These are phyloP conservation scores for Venturia asperata DNA, from an alignment of 2,329 filamentous ascomycete species.

Conservation along the genomic window DNA sequence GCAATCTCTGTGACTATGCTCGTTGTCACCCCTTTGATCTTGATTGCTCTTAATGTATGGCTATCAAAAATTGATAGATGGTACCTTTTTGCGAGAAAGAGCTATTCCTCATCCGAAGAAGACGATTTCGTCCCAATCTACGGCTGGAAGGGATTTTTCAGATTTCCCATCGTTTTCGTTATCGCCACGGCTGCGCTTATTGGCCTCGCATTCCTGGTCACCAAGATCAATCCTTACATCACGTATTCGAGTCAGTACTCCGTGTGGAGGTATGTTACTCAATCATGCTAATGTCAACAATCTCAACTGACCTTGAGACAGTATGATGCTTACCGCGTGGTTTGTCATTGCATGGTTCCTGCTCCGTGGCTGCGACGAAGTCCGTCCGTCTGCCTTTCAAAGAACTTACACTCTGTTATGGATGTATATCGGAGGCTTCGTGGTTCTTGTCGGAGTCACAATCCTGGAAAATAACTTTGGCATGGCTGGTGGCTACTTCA, in stretches of 20 bases:
- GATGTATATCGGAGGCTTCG: slow-evolving; percentile 72
- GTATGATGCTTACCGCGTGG: slow-evolving; percentile 77
- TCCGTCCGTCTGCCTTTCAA: slow-evolving; percentile 79
- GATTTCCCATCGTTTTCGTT: slow-evolving; percentile 69
- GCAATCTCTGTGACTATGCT: slow-evolving; percentile 79
- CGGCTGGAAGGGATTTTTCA: slow-evolving; percentile 75
- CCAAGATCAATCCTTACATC: slow-evolving; percentile 81
- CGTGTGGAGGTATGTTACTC: slow-evolving; percentile 55
- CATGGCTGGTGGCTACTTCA: slow-evolving; percentile 69
- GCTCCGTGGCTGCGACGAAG: slow-evolving; percentile 67
- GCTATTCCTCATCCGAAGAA: slow-evolving; percentile 50
- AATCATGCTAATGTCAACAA: background rate
- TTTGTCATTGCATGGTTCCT: slow-evolving; percentile 77
- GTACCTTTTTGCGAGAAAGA: slow-evolving; percentile 72
- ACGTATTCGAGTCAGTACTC: slow-evolving; percentile 84
- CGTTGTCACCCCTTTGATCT: slow-evolving; percentile 66
- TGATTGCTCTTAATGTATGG: slow-evolving; percentile 62
- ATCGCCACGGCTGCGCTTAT: slow-evolving; percentile 63
- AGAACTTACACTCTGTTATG: slow-evolving; percentile 75
- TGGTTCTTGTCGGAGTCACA: slow-evolving; percentile 62
- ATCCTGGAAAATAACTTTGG: slow-evolving; percentile 69
- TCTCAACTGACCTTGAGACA: slow-evolving; percentile 25
- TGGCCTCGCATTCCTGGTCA: slow-evolving; percentile 65
- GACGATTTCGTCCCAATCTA: slow-evolving; percentile 57
- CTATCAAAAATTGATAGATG: slow-evolving; percentile 70